Conservation (phyloP, 768 basidiomycete species). For the Favolaschia claudopus region DNA sequence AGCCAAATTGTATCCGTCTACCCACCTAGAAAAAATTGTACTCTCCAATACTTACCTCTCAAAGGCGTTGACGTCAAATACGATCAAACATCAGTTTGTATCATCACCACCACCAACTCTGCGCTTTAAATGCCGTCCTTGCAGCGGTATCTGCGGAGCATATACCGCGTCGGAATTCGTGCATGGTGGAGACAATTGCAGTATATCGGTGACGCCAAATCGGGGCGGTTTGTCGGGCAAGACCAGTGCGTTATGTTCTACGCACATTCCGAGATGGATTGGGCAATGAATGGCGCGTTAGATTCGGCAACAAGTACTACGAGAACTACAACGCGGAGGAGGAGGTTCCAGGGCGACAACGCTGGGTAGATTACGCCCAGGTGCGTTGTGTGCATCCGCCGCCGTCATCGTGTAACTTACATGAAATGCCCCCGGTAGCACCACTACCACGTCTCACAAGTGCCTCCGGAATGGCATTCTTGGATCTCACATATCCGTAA, state of each 20-base stretch:
- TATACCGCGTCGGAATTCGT: conserved; percentile 76
- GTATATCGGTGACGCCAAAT: conserved; percentile 95
- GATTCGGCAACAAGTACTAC: conserved; percentile 94
- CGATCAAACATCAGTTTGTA: conserved; percentile 6
- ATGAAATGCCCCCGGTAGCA: conserved; percentile 54
- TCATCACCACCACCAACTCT: conserved; percentile 4
- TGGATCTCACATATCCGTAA: conserved; percentile 93
- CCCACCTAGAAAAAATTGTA: conserved; percentile 13
- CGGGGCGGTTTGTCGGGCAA: conserved; percentile 74
- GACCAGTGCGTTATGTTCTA: conserved; percentile 74
- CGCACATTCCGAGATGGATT: conserved; percentile 9
- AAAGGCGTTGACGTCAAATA: no score
- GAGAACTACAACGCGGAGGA: conserved; percentile 90
- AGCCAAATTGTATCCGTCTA: conserved; percentile 17
- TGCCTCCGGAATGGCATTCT: conserved; percentile 96
- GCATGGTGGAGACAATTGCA: conserved; percentile 94
- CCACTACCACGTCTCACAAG: conserved; percentile 90
- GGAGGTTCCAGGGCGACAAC: conserved; percentile 89
- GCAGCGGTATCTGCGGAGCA: conserved; percentile 75
- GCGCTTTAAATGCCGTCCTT: conserved; percentile 75
- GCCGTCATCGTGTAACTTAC: neutral
- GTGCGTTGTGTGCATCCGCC: conserved; percentile 45
- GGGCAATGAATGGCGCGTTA: conserved; percentile 38
- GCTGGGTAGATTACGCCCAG: conserved; percentile 96
- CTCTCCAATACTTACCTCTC: no score